phyloP scores from a whole-genome alignment of 768 basidiomycete genomes.

The Rhizopogon roseolus region DNA sequence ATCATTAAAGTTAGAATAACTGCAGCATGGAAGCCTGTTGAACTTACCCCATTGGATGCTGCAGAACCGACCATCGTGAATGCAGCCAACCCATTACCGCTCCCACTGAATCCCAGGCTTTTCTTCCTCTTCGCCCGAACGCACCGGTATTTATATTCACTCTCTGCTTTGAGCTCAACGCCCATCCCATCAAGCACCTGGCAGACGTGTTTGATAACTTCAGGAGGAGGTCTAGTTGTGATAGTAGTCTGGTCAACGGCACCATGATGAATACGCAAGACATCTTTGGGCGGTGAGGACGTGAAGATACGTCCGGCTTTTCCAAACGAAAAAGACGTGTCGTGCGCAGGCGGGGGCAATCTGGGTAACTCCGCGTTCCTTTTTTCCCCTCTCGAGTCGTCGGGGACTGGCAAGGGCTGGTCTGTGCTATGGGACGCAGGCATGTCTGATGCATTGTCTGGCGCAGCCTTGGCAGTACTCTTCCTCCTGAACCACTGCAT shows the following conservation, averaged over 20 bases:
- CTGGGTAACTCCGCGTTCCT: slow-evolving; percentile 16
- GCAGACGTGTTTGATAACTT: slow-evolving; percentile 84
- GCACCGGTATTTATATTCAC: slow-evolving; percentile 88
- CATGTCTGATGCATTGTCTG: slow-evolving; percentile 13
- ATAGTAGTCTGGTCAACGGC: slow-evolving; percentile 88
- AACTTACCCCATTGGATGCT: slow-evolving; percentile 80
- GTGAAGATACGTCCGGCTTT: slow-evolving; percentile 32
- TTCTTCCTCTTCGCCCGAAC: slow-evolving; percentile 73
- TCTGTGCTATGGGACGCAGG: slow-evolving; percentile 15
- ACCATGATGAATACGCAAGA: slow-evolving; percentile 83
- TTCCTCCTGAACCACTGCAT: slow-evolving; percentile 97
- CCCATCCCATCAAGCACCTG: slow-evolving; percentile 85
- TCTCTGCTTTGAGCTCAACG: slow-evolving; percentile 81
- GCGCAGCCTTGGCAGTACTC: slow-evolving; percentile 41
- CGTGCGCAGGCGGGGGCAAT: slow-evolving; percentile 16
- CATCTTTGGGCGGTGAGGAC: slow-evolving; percentile 34
- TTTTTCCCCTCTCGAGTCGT: slow-evolving; percentile 17
- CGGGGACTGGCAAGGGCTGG: slow-evolving; percentile 23
- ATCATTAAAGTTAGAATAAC: slow-evolving; percentile 5
- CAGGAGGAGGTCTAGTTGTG: slow-evolving; percentile 77
- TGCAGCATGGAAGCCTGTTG: not conserved
- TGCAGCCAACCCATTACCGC: slow-evolving; percentile 54
- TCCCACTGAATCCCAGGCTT: slow-evolving; percentile 39
- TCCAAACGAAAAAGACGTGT: slow-evolving; percentile 31
- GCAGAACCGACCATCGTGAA: slow-evolving; percentile 78